phyloP scores from a whole-genome alignment of 352 stramenopile genomes.

The Pythium aquatile region DNA sequence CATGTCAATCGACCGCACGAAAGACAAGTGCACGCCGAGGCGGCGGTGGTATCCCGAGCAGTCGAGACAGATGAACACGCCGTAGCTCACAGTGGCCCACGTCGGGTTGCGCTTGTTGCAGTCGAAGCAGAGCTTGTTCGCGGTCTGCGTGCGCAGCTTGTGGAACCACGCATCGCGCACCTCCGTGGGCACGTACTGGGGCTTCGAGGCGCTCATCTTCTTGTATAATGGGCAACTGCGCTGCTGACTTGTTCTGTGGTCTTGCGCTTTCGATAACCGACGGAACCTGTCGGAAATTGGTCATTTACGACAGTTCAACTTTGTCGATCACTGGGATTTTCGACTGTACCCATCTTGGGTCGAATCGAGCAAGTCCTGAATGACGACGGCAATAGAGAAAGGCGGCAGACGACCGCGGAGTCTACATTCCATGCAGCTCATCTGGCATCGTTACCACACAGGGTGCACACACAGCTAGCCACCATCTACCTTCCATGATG shows the following conservation, averaged over 20 bases:
- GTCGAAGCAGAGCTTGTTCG: conserved; percentile 95
- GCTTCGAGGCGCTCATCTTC: conserved; percentile 37
- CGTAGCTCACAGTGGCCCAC: conserved; percentile 95
- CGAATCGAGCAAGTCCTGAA: background rate
- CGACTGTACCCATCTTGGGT: conserved; percentile 5
- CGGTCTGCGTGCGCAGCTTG: conserved; percentile 65
- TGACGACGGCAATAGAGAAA: no score
- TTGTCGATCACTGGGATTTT: background rate
- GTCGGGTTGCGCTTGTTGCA: conserved; percentile 94
- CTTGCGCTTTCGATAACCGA: conserved; percentile 8
- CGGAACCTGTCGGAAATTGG: conserved; percentile 5
- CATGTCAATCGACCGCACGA: conserved; percentile 95
- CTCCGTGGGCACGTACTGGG: conserved; percentile 68
- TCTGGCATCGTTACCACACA: no score
- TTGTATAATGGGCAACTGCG: background rate
- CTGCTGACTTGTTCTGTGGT: background rate
- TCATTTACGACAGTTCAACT: conserved; percentile 16
- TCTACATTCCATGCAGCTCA: no score
- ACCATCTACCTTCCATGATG: background rate
- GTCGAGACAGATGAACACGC: conserved; percentile 96
- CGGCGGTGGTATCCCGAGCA: conserved; percentile 93
- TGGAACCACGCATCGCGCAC: conserved; percentile 87
- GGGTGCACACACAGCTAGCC: background rate
- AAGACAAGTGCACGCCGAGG: conserved; percentile 93
- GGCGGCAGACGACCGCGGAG: no score